Conservation (phyloP, 345 rosid genomes). For the Linum trigynum region DNA sequence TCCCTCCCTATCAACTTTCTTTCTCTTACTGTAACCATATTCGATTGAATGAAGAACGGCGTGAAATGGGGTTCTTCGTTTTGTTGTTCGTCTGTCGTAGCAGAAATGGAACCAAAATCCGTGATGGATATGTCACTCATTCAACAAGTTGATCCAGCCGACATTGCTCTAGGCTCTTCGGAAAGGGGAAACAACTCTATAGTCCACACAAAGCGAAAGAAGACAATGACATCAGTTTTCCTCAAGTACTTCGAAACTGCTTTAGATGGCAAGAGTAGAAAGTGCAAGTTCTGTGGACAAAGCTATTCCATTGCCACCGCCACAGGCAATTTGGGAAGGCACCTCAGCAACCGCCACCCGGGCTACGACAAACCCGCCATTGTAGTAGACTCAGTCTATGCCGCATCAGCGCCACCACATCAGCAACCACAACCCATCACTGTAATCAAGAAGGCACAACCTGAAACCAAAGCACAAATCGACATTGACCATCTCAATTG, state of each 20-base stretch:
- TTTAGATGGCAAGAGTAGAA: conserved; percentile 70
- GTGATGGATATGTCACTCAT: conserved; percentile 61
- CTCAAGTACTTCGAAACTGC: conserved; percentile 86
- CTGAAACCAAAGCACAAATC: conserved; percentile 48
- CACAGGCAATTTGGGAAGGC: conserved; percentile 92
- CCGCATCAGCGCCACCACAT: conserved; percentile 13
- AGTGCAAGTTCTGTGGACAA: conserved; percentile 93
- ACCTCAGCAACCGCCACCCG: conserved; percentile 79
- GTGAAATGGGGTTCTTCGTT: too few species aligned
- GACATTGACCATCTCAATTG: conserved; percentile 91
- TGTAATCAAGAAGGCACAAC: conserved; percentile 43
- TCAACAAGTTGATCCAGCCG: conserved; percentile 48
- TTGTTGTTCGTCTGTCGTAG: background rate
- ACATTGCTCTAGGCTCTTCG: conserved; percentile 65
- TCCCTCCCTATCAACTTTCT: background rate
- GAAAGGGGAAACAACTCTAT: conserved; percentile 38
- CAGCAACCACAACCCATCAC: conserved; percentile 36
- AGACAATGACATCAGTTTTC: conserved; percentile 94
- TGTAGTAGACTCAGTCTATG: conserved; percentile 28
- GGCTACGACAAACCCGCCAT: conserved; percentile 60
- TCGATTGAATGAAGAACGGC: background rate
- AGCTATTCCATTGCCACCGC: conserved; percentile 91
- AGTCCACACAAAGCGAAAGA: conserved; percentile 65
- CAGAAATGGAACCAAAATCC: conserved; percentile 73
- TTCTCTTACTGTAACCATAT: background rate